phyloP scores from a whole-genome alignment of 2,329 filamentous ascomycete species.

The Sclerotinia sclerotiorum region DNA sequence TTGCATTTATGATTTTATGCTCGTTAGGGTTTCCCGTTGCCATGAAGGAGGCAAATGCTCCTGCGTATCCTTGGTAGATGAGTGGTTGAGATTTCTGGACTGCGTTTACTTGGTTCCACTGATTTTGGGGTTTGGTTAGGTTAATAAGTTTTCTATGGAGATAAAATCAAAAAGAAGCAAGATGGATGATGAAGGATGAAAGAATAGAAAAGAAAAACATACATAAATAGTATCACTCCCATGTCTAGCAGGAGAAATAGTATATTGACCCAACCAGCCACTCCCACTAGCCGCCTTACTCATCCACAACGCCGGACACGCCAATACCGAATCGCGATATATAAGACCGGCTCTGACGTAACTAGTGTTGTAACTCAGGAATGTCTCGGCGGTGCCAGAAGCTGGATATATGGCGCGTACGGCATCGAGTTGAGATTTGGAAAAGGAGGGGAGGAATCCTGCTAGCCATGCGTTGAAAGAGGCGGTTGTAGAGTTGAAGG shows the following conservation, averaged over 20 bases:
- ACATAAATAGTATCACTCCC: constrained; percentile 58
- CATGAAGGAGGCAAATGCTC: constrained; percentile 61
- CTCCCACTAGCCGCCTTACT: constrained; percentile 46
- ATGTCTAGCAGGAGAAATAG: constrained; percentile 58
- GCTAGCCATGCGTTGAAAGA: constrained; percentile 54
- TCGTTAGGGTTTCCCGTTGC: constrained; percentile 58
- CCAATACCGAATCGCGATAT: constrained; percentile 58
- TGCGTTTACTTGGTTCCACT: constrained; percentile 58
- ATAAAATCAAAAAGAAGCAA: too few relatives aligned
- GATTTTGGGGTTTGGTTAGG: background rate
- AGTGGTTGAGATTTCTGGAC: constrained; percentile 53
- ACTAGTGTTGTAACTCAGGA: constrained; percentile 50
- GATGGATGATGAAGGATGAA: fast-evolving
- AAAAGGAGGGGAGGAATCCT: constrained; percentile 54
- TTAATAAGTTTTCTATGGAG: fast-evolving
- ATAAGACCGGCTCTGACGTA: constrained; percentile 55
- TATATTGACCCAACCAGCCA: constrained; percentile 59
- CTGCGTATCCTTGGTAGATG: constrained; percentile 57
- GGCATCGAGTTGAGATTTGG: constrained; percentile 42
- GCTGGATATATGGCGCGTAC: constrained; percentile 51
- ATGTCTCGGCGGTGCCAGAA: constrained; percentile 46
- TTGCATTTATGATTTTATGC: constrained; percentile 52
- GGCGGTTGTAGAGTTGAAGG: constrained; percentile 51
- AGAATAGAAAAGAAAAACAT: constrained; percentile 30
- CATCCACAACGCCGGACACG: constrained; percentile 59